Percentiles rank a stretch among this genome's conserved stretches.
These are phyloP conservation scores for Populus trichocarpa DNA, from an alignment of 441 rosid species.

Conservation along the genomic window DNA sequence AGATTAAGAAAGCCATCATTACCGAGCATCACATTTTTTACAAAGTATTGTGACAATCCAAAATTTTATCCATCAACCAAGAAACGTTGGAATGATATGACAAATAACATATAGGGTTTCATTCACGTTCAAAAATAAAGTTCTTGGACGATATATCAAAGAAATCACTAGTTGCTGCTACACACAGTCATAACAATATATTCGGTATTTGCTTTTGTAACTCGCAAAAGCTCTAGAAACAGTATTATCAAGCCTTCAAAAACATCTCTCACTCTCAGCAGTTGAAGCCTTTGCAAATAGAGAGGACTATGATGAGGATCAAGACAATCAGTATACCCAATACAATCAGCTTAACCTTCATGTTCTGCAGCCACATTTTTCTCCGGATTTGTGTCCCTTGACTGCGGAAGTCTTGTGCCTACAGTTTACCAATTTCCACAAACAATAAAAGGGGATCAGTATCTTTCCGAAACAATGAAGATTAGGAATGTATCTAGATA, in stretches of 20 bases:
- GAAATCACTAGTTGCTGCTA: constrained; percentile 14
- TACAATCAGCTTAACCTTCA: constrained; percentile 69
- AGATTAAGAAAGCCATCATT: neutral
- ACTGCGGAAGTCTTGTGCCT: constrained; percentile 70
- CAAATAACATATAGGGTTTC: neutral
- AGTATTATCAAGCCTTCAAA: neutral
- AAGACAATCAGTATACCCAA: constrained; percentile 59
- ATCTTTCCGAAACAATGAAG: neutral
- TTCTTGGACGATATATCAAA: neutral
- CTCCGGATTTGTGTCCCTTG: constrained; percentile 55
- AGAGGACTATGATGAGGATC: constrained; percentile 67
- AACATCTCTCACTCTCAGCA: constrained; percentile 33
- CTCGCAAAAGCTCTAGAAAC: neutral
- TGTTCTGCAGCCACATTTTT: constrained; percentile 84
- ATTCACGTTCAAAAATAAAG: neutral
- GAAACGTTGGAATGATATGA: neutral
- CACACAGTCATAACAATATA: constrained; percentile 15
- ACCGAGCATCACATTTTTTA: neutral
- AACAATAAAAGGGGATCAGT: neutral
- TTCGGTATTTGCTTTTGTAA: constrained; percentile 4
- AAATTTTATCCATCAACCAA: neutral
- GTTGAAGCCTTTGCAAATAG: constrained; percentile 61
- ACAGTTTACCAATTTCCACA: neutral
- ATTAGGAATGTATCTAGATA: too few species aligned
- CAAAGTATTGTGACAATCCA: neutral